Base-by-base conservation (phyloP, 2,329 filamentous ascomycete species). In the Exophiala sideris region DNA sequence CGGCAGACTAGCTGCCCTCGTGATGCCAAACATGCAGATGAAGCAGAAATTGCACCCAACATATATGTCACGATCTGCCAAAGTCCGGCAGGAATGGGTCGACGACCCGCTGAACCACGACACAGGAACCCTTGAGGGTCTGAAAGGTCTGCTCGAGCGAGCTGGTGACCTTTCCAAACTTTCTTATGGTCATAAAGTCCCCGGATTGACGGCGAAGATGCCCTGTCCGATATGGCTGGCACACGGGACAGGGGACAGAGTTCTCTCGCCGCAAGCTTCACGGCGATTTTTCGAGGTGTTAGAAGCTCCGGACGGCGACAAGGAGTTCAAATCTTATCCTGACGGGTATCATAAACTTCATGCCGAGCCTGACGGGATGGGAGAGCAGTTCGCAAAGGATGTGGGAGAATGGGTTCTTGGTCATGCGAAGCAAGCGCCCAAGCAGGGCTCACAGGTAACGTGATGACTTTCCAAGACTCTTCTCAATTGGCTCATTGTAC, bases 101-200 rank as follows among this genome's bases (percentile, higher is more conserved):
- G 78, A 81, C 29, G 91, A 96, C 70, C 67, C 77, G 46, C 76
- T 96, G 48, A 84, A 85, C 70, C 91, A 96, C 71, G 80, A 92
- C 69, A 92, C 84, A 2, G 91, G 90, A 34, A 96, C 91, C 5
- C 77, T 95, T n/a, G 86, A 91, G 69, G 88, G 88, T 1, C 69
- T 96, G 33, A 80, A 87, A 0, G 85, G 82, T 0, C 79, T 96
- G 79, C 73, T 96, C 60, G 89, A 95, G 68, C 81, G 91, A 21
- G 86, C 86, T 1, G 73, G 73, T 4, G 77, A 76, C 49, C 71
- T 95, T 57, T 73, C 81, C 2, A 77, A 74, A 47, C 70, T 83
- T 29, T 72, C 64, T 60, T 69, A 83, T 21, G 58, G 56, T 32
- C 52, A 50, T 18, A 45, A 50, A 10, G 44, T 57, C 8, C 52